Evolutionary conservation across 495 filamentous ascomycete species (phyloP).

Genomic region (Daldinia caldariorum): DNA sequence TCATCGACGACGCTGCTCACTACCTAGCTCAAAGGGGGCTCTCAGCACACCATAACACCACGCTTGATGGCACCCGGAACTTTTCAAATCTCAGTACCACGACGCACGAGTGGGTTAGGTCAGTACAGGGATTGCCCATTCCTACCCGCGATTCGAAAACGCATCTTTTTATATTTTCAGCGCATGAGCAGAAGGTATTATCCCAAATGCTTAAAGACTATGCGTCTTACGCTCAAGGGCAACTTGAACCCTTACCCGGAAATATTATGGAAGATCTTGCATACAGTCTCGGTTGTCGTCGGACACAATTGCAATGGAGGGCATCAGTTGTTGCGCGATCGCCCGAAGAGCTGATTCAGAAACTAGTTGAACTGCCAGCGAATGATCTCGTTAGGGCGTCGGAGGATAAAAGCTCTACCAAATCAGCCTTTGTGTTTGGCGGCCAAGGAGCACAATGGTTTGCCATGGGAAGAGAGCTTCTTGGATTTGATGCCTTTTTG

Average conservation of each 20-base stretch:
- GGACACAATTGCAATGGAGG: slow-evolving; percentile 41
- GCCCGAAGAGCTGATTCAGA: slow-evolving; percentile 22
- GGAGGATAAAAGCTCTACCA: slow-evolving; percentile 14
- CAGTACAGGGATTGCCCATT: neutral
- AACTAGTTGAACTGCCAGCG: neutral
- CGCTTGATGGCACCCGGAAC: neutral
- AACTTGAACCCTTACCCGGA: neutral
- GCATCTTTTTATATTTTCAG: slow-evolving; percentile 44
- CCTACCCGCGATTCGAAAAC: slow-evolving; percentile 20
- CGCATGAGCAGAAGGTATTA: slow-evolving; percentile 43
- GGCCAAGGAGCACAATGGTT: slow-evolving; percentile 53
- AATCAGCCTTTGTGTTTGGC: slow-evolving; percentile 36
- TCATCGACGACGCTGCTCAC: slow-evolving; percentile 35
- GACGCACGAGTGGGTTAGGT: neutral
- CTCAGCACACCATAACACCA: slow-evolving; percentile 28
- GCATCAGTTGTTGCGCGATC: slow-evolving; percentile 37
- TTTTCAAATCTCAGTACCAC: neutral
- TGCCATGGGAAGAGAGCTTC: slow-evolving; percentile 57
- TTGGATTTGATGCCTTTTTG: slow-evolving; percentile 40
- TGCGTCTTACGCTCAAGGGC: slow-evolving; percentile 23
- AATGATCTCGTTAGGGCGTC: slow-evolving; percentile 21
- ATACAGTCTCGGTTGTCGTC: slow-evolving; percentile 42
- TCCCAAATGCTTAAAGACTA: slow-evolving; percentile 31
- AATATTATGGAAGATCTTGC: slow-evolving; percentile 39
- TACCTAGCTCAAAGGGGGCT: slow-evolving; percentile 23